Evolutionary conservation across 2,329 filamentous ascomycete genomes (phyloP).

Genomic region (Cordyceps farinosa): DNA sequence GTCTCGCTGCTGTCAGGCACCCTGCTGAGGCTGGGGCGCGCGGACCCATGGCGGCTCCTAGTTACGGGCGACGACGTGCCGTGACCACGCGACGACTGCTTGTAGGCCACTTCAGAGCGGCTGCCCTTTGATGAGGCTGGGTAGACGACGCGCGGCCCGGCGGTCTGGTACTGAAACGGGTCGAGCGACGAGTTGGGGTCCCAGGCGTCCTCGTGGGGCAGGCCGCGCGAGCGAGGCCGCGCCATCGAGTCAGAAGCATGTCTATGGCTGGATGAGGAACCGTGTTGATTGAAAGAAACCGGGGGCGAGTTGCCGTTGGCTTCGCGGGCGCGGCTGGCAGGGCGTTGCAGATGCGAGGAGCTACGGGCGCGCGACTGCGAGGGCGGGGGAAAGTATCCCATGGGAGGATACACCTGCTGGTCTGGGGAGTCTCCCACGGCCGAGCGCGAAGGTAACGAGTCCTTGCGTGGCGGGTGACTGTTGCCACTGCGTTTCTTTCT

Average conservation of each 20-base stretch:
- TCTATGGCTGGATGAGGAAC: conserved; percentile 34
- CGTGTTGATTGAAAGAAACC: conserved; percentile 45
- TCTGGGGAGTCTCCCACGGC: conserved; percentile 25
- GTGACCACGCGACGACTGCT: conserved; percentile 22
- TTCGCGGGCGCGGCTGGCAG: conserved; percentile 31
- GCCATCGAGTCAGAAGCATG: conserved; percentile 43
- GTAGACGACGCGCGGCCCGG: conserved; percentile 38
- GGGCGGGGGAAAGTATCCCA: conserved; percentile 51
- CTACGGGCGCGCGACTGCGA: conserved; percentile 41
- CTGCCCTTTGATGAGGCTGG: conserved; percentile 36
- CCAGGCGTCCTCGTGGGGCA: conserved; percentile 33
- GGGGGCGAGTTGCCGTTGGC: conserved; percentile 37
- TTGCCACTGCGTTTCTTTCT: conserved; percentile 31
- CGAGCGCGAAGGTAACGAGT: conserved; percentile 38
- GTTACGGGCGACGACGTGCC: conserved; percentile 26
- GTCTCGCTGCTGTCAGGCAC: conserved; percentile 33
- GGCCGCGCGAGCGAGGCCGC: conserved; percentile 32
- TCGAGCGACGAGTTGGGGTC: conserved; percentile 30
- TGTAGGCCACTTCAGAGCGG: conserved; percentile 28
- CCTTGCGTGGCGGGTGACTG: conserved; percentile 27
- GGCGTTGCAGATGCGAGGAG: conserved; percentile 37
- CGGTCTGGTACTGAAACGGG: conserved; percentile 53
- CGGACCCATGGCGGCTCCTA: conserved; percentile 32
- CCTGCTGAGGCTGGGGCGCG: conserved; percentile 29
- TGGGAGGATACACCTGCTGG: conserved; percentile 39